Conservation (phyloP, 2,329 filamentous ascomycete species). For the Shiraia bambusicola region DNA sequence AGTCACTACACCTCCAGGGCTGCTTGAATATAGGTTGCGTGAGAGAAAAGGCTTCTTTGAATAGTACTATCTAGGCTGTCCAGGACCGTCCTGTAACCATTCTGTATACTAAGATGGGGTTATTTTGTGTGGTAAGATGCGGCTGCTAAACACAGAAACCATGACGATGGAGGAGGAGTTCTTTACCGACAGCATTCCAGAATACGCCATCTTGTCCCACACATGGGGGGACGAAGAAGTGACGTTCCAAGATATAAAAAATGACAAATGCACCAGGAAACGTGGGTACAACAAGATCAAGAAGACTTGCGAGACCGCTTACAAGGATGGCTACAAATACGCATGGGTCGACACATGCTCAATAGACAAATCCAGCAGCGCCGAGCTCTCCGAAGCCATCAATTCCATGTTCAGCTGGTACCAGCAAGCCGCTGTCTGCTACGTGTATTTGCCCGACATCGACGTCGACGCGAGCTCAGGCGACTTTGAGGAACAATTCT, state of each 20-base stretch:
- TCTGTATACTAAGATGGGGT: no score
- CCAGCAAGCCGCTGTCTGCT: slow-evolving; percentile 8
- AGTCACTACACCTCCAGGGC: no score
- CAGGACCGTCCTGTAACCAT: no score
- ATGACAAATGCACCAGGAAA: background rate
- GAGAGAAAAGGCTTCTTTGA: no score
- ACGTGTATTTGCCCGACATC: slow-evolving; percentile 10
- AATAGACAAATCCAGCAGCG: slow-evolving; percentile 12
- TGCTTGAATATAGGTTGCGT: no score
- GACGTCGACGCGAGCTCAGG: no score
- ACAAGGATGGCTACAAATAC: slow-evolving; percentile 4
- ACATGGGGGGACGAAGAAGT: slow-evolving; percentile 17
- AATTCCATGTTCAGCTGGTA: slow-evolving; percentile 18
- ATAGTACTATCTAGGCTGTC: no score
- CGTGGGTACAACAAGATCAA: slow-evolving; percentile 8
- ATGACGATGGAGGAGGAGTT: no score
- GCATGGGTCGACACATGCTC: slow-evolving; percentile 20
- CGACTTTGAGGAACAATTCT: background rate
- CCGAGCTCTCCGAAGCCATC: slow-evolving; percentile 13
- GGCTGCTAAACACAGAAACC: no score
- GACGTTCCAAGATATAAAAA: background rate
- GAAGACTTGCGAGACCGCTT: slow-evolving; percentile 5
- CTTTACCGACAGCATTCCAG: no score
- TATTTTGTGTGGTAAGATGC: no score
- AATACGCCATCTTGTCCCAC: slow-evolving; percentile 24